Evolutionary conservation across 2,329 filamentous ascomycete species (phyloP), one percentile per base, ranked within the genome.

Genomic region (Arthroderma uncinatum): DNA sequence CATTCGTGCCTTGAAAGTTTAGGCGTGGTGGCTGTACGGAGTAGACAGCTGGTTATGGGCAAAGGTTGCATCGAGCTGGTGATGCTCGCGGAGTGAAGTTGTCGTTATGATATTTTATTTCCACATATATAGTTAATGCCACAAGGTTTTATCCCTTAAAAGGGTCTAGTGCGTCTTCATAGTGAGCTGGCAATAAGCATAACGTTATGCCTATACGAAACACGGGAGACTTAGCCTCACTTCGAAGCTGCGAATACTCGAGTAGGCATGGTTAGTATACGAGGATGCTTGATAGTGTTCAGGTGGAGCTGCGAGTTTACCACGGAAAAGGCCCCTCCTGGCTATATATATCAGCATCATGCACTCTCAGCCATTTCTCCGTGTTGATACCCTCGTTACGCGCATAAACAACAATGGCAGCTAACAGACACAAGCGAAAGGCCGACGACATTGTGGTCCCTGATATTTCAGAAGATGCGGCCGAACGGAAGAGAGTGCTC

Each of bases 401-500:
- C 10, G 33, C 33, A 30, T 5, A 14, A 19, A 19, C 14, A 48
- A 25, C 21, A 21, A 54, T 54, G 53, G 10, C 36, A 33, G 19
- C 36, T 14, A 63, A 62, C 37, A 57, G 55, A 14, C 57, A 47
- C 36, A 50, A 55, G 14, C 57, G 64, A 28, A 64, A 65, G 58
- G 55, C 59, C 4, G 44, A 59, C 14, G 59, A 62, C 9, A 65
- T 79, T 5, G 67, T 69, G 1, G 71, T 79, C 5, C 78, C 78
- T 4, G 64, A 77, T 53, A 77, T 79, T 16, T 74, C 78, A 4
- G 68, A 78, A 34, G 72, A 81, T 67, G 76, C 78, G 0, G 69
- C 73, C 1, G 78, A 80, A 65, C 70, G 78, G 16, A 81, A 80
- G 62, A 68, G 78, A n/a, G 70, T 79, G 0, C 61, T 80, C 7